phyloP scores from a whole-genome alignment of 2,329 filamentous ascomycete species.

The Sphaerulina vaccinii region DNA sequence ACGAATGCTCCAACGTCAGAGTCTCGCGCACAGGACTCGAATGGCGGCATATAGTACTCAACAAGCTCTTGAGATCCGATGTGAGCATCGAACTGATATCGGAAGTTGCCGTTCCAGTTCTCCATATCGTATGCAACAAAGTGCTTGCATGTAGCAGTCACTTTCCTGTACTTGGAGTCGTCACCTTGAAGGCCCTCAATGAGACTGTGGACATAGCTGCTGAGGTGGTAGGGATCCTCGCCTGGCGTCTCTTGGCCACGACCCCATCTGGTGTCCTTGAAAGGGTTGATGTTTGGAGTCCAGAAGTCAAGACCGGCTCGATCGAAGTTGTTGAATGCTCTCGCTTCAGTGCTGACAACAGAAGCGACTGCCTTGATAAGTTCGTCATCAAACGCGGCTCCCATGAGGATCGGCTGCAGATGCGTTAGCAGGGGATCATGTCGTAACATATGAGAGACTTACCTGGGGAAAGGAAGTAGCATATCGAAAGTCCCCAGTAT shows the following conservation, averaged over 20 bases:
- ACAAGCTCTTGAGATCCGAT: slow-evolving; percentile 62
- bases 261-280: slow-evolving; percentile 53
- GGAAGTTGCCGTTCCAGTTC: slow-evolving; percentile 34
- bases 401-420: slow-evolving; percentile 61
- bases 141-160: slow-evolving; percentile 51
- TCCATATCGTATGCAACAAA: slow-evolving; percentile 40
- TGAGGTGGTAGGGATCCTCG: slow-evolving; percentile 42
- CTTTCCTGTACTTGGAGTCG: slow-evolving; percentile 37
- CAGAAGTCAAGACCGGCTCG: slow-evolving; percentile 59
- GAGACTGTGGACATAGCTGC: slow-evolving; percentile 36
- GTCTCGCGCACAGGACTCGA: slow-evolving; percentile 53
- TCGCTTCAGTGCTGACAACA: slow-evolving; percentile 59
- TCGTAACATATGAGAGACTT: too few species aligned
- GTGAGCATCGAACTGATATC: slow-evolving; percentile 56
- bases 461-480: slow-evolving; percentile 68
- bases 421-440: too few species aligned
- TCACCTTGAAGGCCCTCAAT: slow-evolving; percentile 39
- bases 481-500: slow-evolving; percentile 54
- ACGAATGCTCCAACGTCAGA: slow-evolving; percentile 51
- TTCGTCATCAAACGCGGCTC: slow-evolving; percentile 63
- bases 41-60: slow-evolving; percentile 67
- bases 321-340: slow-evolving; percentile 63
- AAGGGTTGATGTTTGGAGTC: slow-evolving; percentile 64
- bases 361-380: slow-evolving; percentile 58
- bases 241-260: slow-evolving; percentile 41